A percentile compares a stretch with the other conserved stretches of the same genome.
These are phyloP conservation scores for Rhinocladiella mackenziei DNA, from an alignment of 2,329 filamentous ascomycete genomes.

Conservation along the genomic window DNA sequence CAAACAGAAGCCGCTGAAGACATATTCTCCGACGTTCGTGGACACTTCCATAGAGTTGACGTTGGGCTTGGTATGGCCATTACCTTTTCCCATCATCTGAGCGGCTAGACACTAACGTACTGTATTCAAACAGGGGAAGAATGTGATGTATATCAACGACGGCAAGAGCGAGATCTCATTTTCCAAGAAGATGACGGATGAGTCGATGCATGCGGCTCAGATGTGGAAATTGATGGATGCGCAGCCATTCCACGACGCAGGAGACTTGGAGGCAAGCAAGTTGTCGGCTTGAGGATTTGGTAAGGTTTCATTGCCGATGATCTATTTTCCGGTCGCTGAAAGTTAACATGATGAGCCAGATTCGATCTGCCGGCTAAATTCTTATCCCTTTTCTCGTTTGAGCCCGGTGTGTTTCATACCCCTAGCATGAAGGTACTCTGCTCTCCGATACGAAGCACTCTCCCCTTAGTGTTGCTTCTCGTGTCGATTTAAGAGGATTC, in stretches of 20 bases:
- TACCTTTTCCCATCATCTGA: background rate
- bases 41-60: constrained; percentile 54
- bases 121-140: constrained; percentile 9
- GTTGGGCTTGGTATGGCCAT: constrained; percentile 40
- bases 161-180: constrained; percentile 12
- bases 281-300: background rate
- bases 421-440: too few species aligned
- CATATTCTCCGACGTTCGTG: constrained; percentile 46
- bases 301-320: background rate
- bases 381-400: too few species aligned
- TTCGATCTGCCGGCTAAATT: too few species aligned
- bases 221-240: constrained; percentile 45
- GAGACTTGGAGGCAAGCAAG: background rate
- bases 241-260: constrained; percentile 39
- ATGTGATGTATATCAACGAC: constrained; percentile 18
- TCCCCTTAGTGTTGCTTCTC: too few species aligned
- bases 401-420: too few species aligned
- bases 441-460: too few species aligned
- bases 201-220: constrained; percentile 44
- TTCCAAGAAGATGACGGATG: constrained; percentile 38
- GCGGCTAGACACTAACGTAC: background rate
- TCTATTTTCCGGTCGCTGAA: too few species aligned
- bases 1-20: constrained; percentile 38
- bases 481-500: too few species aligned
- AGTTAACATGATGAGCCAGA: too few species aligned